Evolutionary conservation across 768 basidiomycete genomes (phyloP), one percentile per base, ranked within the genome.

Genomic region (Suillus tomentosus): DNA sequence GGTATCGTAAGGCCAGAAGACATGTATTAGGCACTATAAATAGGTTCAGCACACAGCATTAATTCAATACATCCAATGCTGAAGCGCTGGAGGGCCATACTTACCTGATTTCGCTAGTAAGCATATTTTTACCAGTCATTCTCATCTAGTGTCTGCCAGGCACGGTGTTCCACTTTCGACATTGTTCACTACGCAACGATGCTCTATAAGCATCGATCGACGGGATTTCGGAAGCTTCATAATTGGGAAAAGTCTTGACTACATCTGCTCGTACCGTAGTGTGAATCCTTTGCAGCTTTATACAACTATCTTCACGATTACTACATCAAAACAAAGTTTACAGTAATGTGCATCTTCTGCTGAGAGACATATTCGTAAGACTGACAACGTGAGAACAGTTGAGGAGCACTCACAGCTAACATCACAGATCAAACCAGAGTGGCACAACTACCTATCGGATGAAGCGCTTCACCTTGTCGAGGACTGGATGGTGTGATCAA

Each of bases 311-410:
- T 31, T 27, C 40, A 10, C 27, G 27, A 40, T 39, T 42, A 58
- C 57, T 58, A 42, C 17, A 42, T 58, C 40, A 58, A 42, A 19
- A n/a, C 48, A 54, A 54, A 9, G 51, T 53, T 53, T 53, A 40
- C 37, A 57, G 57, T 58, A 58, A 58, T 24, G 56, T 24, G 24
- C 57, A 42, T 42, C 40, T 42, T 42, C 57, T 19, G 24, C 55
- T 56, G 57, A 42, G 24, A 19, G 42, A 42, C 24, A 31, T 42
- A 19, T 17, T 31, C 40, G 5, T 40, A 17, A 58, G 40, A 27
- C 27, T 3, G 24, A 58, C 27, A 42, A 24, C 17, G 27, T 58
- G 1, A 58, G 17, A n/a, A 40, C 5, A 19, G 19, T 54, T 13
- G 3, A 40, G 13, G 40, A 42, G 40, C 11, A 58, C 57, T 13